A percentile compares a stretch with the other conserved stretches of the same genome.
phyloP scores from a whole-genome alignment of 208 protist genomes.

The Angomonas ambiguus region DNA sequence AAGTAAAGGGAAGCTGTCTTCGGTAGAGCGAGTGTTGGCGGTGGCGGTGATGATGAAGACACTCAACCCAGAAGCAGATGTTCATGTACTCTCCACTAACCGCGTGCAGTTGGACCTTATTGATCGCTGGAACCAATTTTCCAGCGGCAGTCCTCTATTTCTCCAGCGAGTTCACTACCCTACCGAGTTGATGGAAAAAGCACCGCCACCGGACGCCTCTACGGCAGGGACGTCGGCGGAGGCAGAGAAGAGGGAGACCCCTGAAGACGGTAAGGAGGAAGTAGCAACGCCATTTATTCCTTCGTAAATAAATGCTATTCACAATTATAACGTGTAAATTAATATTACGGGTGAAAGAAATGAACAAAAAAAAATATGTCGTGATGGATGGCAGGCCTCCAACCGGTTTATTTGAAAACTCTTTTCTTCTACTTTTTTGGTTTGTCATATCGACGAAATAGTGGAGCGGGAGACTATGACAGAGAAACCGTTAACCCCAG shows the following conservation, averaged over 20 bases:
- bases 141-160: background rate
- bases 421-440: too few relatives aligned
- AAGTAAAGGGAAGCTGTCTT: constrained; percentile 40
- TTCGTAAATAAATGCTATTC: background rate
- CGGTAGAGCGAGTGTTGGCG: constrained; percentile 63
- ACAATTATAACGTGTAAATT: background rate
- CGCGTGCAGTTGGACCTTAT: constrained; percentile 47
- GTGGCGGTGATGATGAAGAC: constrained; percentile 85
- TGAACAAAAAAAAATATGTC: too few relatives aligned
- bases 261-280: background rate
- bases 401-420: too few relatives aligned
- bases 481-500: background rate
- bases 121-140: constrained; percentile 42
- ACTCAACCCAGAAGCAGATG: constrained; percentile 73
- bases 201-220: constrained; percentile 28
- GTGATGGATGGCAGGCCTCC: too few relatives aligned
- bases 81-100: constrained; percentile 75
- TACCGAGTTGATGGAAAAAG: constrained; percentile 55
- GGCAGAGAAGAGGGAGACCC: background rate
- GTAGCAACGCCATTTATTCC: background rate
- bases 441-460: too few relatives aligned
- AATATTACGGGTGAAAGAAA: too few relatives aligned
- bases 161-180: constrained; percentile 67
- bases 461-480: background rate
- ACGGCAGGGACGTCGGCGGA: background rate